Conservation (phyloP, 768 basidiomycete genomes). For the Dendrothele bispora region DNA sequence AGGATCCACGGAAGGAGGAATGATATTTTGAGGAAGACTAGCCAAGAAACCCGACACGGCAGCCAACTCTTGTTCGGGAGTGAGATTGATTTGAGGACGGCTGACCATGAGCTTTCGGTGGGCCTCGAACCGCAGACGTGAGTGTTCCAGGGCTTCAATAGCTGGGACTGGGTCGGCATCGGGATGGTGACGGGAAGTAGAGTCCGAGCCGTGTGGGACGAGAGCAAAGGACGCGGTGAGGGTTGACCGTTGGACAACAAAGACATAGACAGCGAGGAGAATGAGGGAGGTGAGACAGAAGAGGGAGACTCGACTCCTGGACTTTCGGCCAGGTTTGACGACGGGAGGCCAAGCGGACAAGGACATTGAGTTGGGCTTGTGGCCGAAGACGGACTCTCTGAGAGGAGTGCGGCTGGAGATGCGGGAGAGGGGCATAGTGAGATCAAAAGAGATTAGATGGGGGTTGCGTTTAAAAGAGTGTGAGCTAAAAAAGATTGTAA, state of each 20-base stretch:
- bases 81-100: conserved; percentile 45
- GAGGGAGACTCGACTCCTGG: conserved; percentile 53
- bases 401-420: conserved; percentile 34
- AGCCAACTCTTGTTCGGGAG: conserved; percentile 64
- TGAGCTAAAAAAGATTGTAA: too few species aligned
- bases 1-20: conserved; percentile 68
- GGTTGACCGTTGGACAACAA: conserved; percentile 48
- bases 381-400: conserved; percentile 27
- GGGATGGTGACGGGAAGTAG: conserved; percentile 32
- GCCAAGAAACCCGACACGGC: conserved; percentile 74
- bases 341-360: conserved; percentile 22
- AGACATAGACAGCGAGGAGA: conserved; percentile 52
- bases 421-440: too few species aligned
- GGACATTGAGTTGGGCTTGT: conserved; percentile 11
- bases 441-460: too few species aligned
- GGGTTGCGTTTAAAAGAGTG: too few species aligned
- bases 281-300: conserved; percentile 54
- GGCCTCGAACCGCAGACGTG: conserved; percentile 15
- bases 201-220: conserved; percentile 27
- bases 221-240: conserved; percentile 35
- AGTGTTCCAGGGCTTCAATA: conserved; percentile 35
- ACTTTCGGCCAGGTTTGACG: conserved; percentile 41
- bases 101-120: conserved; percentile 18
- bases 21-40: conserved; percentile 71
- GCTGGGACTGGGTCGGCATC: conserved; percentile 15